phyloP scores from a whole-genome alignment of 2,329 filamentous ascomycete genomes.

The Epichloe coenophiala region DNA sequence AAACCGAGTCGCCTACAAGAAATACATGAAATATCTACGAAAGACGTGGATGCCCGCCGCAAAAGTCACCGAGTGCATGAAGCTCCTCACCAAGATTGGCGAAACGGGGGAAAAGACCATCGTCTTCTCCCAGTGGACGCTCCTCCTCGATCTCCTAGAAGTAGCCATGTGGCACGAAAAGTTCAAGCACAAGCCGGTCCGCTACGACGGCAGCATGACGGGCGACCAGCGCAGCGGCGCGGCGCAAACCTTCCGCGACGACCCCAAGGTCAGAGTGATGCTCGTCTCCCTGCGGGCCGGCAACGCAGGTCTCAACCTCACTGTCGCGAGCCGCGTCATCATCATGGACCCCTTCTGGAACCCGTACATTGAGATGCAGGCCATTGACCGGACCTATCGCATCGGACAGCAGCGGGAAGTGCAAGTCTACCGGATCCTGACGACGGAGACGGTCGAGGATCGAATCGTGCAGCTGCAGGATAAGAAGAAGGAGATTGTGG shows the following conservation, averaged over 20 bases:
- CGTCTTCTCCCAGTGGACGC: constrained; percentile 69
- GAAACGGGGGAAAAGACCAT: constrained; percentile 54
- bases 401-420: constrained; percentile 69
- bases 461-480: constrained; percentile 70
- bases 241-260: constrained; percentile 50
- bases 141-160: constrained; percentile 59
- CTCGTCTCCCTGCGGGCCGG: constrained; percentile 74
- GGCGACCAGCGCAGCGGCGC: constrained; percentile 54
- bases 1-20: constrained; percentile 50
- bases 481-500: constrained; percentile 63
- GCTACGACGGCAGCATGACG: constrained; percentile 73
- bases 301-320: constrained; percentile 74
- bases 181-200: constrained; percentile 46
- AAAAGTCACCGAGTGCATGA: constrained; percentile 68
- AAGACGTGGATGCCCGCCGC: constrained; percentile 63
- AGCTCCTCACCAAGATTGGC: constrained; percentile 54
- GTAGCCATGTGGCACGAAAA: constrained; percentile 54
- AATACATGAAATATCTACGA: constrained; percentile 55
- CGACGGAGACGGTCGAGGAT: constrained; percentile 72
- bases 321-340: constrained; percentile 71
- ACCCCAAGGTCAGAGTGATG: constrained; percentile 56
- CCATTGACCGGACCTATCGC: constrained; percentile 77
- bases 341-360: constrained; percentile 94
- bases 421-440: constrained; percentile 65
- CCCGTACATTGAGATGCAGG: constrained; percentile 83